Evolutionary conservation across 768 basidiomycete species (phyloP).

Genomic region (Galerina sulciceps): DNA sequence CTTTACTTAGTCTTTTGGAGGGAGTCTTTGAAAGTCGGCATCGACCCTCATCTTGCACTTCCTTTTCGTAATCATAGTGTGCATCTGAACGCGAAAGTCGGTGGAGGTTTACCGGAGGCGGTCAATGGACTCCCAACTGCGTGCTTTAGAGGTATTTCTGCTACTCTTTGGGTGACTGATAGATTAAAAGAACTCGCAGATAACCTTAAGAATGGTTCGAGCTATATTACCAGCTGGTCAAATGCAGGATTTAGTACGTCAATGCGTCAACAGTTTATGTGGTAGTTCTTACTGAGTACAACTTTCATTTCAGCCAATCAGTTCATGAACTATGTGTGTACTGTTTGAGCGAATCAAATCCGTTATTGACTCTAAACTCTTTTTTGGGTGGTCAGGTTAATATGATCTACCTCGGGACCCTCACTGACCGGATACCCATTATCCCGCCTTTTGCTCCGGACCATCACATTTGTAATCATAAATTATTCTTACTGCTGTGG

Average conservation of each 20-base stretch:
- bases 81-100: background rate
- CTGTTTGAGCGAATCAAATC: background rate
- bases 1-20: background rate
- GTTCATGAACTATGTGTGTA: constrained; percentile 36
- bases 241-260: constrained; percentile 57
- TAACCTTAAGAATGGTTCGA: constrained; percentile 43
- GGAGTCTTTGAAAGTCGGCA: background rate
- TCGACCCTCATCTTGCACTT: background rate
- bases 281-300: background rate
- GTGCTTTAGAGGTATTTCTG: constrained; percentile 18
- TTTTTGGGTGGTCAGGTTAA: constrained; percentile 39
- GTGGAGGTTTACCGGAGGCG: background rate
- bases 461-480: constrained; percentile 37
- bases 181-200: constrained; percentile 9
- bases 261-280: background rate
- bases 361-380: background rate
- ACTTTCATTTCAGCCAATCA: constrained; percentile 30
- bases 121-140: constrained; percentile 14
- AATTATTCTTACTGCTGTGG: background rate
- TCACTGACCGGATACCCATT: constrained; percentile 50
- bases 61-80: background rate
- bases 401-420: constrained; percentile 49
- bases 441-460: constrained; percentile 51
- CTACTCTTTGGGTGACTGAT: background rate
- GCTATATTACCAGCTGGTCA: constrained; percentile 61